phyloP scores from a whole-genome alignment of 2,329 filamentous ascomycete genomes.

The Diaporthe sp. region DNA sequence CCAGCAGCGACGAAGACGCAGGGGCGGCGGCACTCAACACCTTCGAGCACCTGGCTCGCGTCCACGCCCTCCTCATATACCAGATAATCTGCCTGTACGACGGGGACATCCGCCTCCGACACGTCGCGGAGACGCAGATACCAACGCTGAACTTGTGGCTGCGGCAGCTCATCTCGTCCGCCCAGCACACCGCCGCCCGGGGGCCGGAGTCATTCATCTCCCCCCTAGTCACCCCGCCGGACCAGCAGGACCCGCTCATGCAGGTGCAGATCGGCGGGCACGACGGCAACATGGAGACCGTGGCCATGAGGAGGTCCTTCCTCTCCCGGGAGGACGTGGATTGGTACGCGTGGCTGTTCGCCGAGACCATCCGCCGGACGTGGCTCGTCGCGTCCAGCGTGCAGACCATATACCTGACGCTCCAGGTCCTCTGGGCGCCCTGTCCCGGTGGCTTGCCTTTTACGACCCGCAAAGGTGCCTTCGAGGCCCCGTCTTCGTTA shows the following conservation, averaged over 20 bases:
- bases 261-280: not conserved
- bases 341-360: constrained; percentile 47
- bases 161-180: constrained; percentile 30
- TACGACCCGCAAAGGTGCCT: constrained; percentile 45
- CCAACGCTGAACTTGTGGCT: constrained; percentile 34
- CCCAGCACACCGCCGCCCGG: not conserved
- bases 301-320: not conserved
- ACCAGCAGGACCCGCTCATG: not conserved
- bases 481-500: constrained; percentile 44
- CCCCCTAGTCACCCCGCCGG: not conserved
- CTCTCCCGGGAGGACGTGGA: constrained; percentile 31
- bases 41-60: constrained; percentile 55
- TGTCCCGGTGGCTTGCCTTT: constrained; percentile 46
- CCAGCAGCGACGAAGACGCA: not conserved
- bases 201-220: constrained; percentile 25
- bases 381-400: constrained; percentile 42
- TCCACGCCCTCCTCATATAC: constrained; percentile 65
- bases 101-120: constrained; percentile 59
- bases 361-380: constrained; percentile 47
- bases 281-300: not conserved
- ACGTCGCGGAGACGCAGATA: constrained; percentile 52
- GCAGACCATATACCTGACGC: constrained; percentile 41
- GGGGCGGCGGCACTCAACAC: constrained; percentile 35
- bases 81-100: constrained; percentile 66
- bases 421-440: constrained; percentile 39